Evolutionary conservation across 1,284 basidiomycete species (phyloP), one percentile per base, ranked within the genome.

Genomic region (Trametes sp.): DNA sequence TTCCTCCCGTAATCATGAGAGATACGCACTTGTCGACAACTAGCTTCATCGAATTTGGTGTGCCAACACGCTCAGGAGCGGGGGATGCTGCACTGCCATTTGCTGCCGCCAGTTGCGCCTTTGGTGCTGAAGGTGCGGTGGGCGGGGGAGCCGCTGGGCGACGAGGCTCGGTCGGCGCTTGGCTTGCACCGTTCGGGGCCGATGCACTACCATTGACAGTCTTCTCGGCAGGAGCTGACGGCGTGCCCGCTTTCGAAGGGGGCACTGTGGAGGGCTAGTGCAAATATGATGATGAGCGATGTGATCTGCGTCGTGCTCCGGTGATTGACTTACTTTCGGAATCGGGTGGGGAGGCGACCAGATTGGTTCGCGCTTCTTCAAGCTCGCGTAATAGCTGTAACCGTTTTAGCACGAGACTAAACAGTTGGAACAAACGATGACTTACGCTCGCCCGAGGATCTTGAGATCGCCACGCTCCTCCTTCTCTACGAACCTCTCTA

Each of bases 381-480:
- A 75, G 71, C 86, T 84, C 2, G 90, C 88, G 36, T 84, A 84
- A 73, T 92, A 92, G 24, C 89, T 90, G 59, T 4, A n/a, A 46
- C 5, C 1, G 4, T n/a, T 14, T 46, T 24, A 46, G 24, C 14
- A 46, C 45, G 1, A 8, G 8, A 26, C 44, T 6, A 41, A 26
- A 26, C 5, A 16, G 1, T 1, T 31, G 21, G 2, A 35, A 16
- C 2, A 16, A 26, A 52, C 49, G 57, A 63, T 31, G 9, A 62
- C 87, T 73, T 75, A 94, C 87, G 93, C 89, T 76, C 86, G 82
- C 8, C 88, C 91, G 41, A 95, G 79, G 62, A 95, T 90, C 73
- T 93, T 94, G 48, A 96, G 77, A 72, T 94, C 91, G n/a, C 87
- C 88, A 19, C 92, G 85, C 63, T 88, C 86, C 76, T 96, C 94